Conservation (phyloP, 768 basidiomycete species). For the Dictyophora rubrovolvata region DNA sequence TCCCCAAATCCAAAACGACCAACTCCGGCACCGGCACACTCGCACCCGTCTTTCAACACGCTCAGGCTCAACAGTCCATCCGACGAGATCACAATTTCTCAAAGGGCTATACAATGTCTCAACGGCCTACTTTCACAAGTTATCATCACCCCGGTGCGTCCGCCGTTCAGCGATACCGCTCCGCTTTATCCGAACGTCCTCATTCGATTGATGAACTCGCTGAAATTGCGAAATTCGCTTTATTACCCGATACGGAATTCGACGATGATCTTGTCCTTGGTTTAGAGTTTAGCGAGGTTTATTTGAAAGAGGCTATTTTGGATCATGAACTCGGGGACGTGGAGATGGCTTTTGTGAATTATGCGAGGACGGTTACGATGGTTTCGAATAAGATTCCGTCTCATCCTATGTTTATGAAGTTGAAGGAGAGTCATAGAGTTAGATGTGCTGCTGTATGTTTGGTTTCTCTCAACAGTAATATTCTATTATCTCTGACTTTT, state of each 20-base stretch:
- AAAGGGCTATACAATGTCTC: background rate
- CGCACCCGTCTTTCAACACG: background rate
- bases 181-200: conserved; percentile 5
- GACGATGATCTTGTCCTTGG: conserved; percentile 12
- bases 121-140: background rate
- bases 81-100: background rate
- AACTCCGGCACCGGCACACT: background rate
- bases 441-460: conserved; percentile 61
- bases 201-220: conserved; percentile 17
- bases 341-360: conserved; percentile 62
- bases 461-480: too few species aligned
- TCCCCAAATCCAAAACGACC: too few species aligned
- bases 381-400: conserved; percentile 70
- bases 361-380: conserved; percentile 64
- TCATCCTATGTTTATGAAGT: conserved; percentile 52
- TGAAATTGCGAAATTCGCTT: conserved; percentile 8
- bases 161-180: background rate
- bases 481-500: conserved; percentile 5
- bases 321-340: conserved; percentile 33
- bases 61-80: background rate
- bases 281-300: conserved; percentile 13
- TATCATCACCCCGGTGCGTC: background rate
- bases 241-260: conserved; percentile 6
- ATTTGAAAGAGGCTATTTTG: conserved; percentile 6
- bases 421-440: conserved; percentile 48